Percentiles rank a stretch among this genome's conserved stretches.
Evolutionary conservation across 345 rosid genomes (phyloP).

Genomic region (Acer yangbiense): DNA sequence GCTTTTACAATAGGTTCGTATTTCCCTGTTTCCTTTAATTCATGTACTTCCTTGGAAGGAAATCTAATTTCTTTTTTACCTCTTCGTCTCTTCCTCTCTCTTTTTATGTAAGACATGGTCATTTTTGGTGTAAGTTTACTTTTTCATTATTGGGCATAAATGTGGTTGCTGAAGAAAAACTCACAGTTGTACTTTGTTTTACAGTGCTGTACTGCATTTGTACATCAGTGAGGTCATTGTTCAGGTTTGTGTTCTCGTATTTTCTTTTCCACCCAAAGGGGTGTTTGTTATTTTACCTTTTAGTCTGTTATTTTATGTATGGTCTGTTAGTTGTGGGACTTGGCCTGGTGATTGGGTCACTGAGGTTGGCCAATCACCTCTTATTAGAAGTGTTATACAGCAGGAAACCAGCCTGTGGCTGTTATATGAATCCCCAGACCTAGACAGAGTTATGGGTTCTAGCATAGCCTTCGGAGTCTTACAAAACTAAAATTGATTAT

Average conservation of each 20-base stretch:
- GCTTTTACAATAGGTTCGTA: conserved; percentile 66
- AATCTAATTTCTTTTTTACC: neutral
- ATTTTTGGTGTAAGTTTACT: neutral
- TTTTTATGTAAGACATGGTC: neutral
- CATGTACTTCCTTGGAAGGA: neutral
- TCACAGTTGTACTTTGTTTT: conserved; percentile 32
- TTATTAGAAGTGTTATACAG: neutral
- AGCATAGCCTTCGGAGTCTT: conserved; percentile 5
- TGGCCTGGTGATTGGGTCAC: conserved; percentile 7
- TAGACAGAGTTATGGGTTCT: neutral
- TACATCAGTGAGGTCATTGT: conserved; percentile 79
- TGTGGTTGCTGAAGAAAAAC: conserved; percentile 14
- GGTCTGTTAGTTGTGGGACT: neutral
- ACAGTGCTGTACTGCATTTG: conserved; percentile 74
- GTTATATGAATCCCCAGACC: neutral
- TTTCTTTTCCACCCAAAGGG: conserved; percentile 18
- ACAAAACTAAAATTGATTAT: neutral
- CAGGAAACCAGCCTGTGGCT: neutral
- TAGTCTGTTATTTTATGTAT: neutral
- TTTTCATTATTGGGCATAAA: neutral
- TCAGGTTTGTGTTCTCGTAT: conserved; percentile 64
- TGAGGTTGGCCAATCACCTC: conserved; percentile 2
- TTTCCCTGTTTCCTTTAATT: conserved; percentile 7
- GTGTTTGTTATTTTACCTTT: neutral
- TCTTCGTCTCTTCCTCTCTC: neutral